Conservation (phyloP, 2,329 filamentous ascomycete species). For the Sporothrix brasiliensis region DNA sequence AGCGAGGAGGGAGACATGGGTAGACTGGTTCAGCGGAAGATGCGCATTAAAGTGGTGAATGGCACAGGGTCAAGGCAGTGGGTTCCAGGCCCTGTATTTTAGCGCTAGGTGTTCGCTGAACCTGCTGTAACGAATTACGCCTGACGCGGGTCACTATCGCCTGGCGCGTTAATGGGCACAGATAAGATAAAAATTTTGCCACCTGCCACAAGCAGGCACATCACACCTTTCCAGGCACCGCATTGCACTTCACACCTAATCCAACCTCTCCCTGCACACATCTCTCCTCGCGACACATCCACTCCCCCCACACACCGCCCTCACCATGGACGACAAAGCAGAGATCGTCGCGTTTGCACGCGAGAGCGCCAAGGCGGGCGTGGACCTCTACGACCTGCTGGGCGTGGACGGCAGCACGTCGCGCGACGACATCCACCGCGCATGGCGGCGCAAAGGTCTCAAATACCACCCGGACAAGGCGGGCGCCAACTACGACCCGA, state of each 20-base stretch:
- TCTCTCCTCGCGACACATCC: not conserved
- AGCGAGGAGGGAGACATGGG: slow-evolving; percentile 8
- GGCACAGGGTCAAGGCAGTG: not conserved
- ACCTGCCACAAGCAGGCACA: not conserved
- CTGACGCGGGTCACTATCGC: slow-evolving; percentile 9
- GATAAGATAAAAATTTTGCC: slow-evolving; percentile 30
- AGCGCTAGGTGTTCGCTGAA: not conserved
- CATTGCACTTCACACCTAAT: not conserved
- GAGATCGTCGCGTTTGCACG: slow-evolving; percentile 58
- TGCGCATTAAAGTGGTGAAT: slow-evolving; percentile 19
- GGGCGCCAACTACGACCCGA: slow-evolving; percentile 70
- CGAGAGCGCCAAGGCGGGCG: slow-evolving; percentile 62
- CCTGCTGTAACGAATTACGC: not conserved
- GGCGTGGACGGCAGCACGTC: slow-evolving; percentile 65
- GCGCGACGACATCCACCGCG: slow-evolving; percentile 76
- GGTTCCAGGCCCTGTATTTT: not conserved
- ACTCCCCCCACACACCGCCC: not conserved
- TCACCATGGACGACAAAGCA: slow-evolving; percentile 43
- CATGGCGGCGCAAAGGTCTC: slow-evolving; percentile 77
- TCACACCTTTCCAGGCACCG: not conserved
- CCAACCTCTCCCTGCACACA: not conserved
- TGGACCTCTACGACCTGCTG: slow-evolving; percentile 79
- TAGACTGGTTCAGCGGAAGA: no score
- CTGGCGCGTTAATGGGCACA: slow-evolving; percentile 22
- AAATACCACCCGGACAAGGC: slow-evolving; percentile 95